Evolutionary conservation across 805 yeast species (phyloP).

Genomic region (Metschnikowia reukaufii): DNA sequence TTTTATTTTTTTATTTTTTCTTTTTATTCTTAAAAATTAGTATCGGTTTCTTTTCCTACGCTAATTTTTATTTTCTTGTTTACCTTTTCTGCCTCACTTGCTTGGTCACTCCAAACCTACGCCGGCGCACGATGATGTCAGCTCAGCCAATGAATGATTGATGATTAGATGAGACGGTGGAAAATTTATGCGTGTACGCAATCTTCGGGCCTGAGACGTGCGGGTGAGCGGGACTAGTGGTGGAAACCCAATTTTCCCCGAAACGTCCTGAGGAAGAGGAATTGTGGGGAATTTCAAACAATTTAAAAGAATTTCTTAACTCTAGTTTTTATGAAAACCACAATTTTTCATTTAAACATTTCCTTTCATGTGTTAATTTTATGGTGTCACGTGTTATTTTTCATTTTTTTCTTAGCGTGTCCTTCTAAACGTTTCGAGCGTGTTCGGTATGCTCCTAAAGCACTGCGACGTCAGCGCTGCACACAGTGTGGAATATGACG

Average conservation of each 20-base stretch:
- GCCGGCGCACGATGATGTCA: conserved; percentile 16
- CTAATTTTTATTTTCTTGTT: not conserved
- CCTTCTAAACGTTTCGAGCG: conserved; percentile 5
- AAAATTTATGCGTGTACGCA: conserved; percentile 14
- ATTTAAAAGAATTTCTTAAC: too few species aligned
- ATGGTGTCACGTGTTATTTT: not conserved
- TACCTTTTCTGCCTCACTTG: not conserved
- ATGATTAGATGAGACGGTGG: conserved; percentile 5
- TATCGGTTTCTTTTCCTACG: not conserved
- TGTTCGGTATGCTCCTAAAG: conserved; percentile 4
- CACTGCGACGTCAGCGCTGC: conserved; percentile 11
- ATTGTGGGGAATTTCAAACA: too few species aligned
- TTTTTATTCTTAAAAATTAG: too few species aligned
- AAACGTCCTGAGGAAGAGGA: too few species aligned
- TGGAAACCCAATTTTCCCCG: too few species aligned
- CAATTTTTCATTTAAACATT: too few species aligned
- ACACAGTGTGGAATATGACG: conserved; percentile 5
- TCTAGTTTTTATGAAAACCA: too few species aligned
- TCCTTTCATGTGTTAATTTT: not conserved
- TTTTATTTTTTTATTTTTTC: too few species aligned
- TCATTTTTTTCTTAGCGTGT: not conserved
- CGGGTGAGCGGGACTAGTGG: conserved; percentile 5
- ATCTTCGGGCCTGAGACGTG: conserved; percentile 10
- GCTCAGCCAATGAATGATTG: conserved; percentile 15
- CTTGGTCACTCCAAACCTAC: not conserved